Percentiles rank a stretch among this genome's conserved stretches.
Conservation (phyloP, 768 basidiomycete species). For the Lactarius psammicola region DNA sequence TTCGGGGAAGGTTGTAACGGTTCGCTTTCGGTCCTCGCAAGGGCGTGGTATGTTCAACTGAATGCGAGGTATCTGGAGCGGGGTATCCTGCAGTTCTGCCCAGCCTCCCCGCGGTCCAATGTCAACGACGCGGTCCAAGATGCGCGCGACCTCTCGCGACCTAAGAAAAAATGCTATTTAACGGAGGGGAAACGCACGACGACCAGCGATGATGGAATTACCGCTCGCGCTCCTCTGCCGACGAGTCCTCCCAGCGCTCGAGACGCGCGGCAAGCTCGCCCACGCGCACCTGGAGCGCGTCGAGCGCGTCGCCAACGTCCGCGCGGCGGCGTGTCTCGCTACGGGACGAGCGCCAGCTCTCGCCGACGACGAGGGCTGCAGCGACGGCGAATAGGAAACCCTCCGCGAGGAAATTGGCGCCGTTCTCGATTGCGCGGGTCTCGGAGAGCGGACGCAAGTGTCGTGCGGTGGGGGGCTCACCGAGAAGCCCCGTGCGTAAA, state of each 20-base stretch:
- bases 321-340: slow-evolving; percentile 70
- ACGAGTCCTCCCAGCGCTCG: slow-evolving; percentile 44
- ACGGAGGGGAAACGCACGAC: not conserved
- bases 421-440: slow-evolving; percentile 81
- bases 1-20: not conserved
- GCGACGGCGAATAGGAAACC: slow-evolving; percentile 83
- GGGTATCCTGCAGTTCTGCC: slow-evolving; percentile 62
- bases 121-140: slow-evolving; percentile 66
- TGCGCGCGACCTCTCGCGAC: slow-evolving; percentile 51
- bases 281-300: slow-evolving; percentile 50
- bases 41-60: slow-evolving; percentile 25
- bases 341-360: slow-evolving; percentile 71
- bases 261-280: slow-evolving; percentile 46
- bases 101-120: slow-evolving; percentile 62
- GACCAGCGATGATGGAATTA: slow-evolving; percentile 29
- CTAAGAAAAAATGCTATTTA: not conserved
- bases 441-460: slow-evolving; percentile 77
- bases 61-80: slow-evolving; percentile 49
- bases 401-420: slow-evolving; percentile 81
- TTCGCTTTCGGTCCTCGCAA: not conserved
- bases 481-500: slow-evolving; percentile 72
- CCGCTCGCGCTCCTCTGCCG: slow-evolving; percentile 47
- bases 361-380: slow-evolving; percentile 67
- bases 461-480: slow-evolving; percentile 59
- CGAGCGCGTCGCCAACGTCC: slow-evolving; percentile 67